These are phyloP conservation scores for Trifolium subterraneum DNA, from an alignment of 306 rosid species.

Conservation along the genomic window DNA sequence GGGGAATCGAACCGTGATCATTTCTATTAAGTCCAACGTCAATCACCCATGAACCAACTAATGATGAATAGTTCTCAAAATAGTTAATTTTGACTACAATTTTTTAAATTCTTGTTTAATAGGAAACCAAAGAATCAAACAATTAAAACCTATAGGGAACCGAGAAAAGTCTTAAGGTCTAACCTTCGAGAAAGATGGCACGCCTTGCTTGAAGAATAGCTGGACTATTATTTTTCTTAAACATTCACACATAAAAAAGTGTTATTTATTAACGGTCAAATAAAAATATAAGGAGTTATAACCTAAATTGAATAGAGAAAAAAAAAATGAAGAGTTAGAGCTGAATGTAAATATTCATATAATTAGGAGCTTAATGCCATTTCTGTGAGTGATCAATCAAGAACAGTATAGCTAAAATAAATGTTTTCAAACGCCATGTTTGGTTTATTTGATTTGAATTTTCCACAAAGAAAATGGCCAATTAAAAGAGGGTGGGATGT, in stretches of 20 bases:
- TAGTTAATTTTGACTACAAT: too few species aligned
- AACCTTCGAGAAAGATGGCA: conserved; percentile 66
- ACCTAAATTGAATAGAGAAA: neutral
- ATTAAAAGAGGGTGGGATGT: too few species aligned
- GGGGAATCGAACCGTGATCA: too few species aligned
- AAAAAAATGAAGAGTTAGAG: neutral
- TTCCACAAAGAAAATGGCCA: too few species aligned
- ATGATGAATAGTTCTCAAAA: too few species aligned
- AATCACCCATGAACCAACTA: too few species aligned
- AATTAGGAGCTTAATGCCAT: neutral
- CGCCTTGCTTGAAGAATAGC: conserved; percentile 78
- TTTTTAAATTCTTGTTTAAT: neutral
- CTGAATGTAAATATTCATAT: neutral
- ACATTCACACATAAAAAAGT: conserved; percentile 13
- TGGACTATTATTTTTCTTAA: conserved; percentile 66
- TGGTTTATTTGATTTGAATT: too few species aligned
- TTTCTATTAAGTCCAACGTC: too few species aligned
- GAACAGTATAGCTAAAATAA: neutral
- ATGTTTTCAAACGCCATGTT: too few species aligned
- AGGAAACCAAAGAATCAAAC: neutral
- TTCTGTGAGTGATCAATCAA: neutral
- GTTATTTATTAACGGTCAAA: neutral
- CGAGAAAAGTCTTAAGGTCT: conserved; percentile 34
- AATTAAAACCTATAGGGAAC: conserved; percentile 10
- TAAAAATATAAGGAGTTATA: neutral